Percentiles rank a stretch among this genome's conserved stretches.
Evolutionary conservation across 1,139 yeast genomes (phyloP).

Genomic region (Kluyveromyces sp.): DNA sequence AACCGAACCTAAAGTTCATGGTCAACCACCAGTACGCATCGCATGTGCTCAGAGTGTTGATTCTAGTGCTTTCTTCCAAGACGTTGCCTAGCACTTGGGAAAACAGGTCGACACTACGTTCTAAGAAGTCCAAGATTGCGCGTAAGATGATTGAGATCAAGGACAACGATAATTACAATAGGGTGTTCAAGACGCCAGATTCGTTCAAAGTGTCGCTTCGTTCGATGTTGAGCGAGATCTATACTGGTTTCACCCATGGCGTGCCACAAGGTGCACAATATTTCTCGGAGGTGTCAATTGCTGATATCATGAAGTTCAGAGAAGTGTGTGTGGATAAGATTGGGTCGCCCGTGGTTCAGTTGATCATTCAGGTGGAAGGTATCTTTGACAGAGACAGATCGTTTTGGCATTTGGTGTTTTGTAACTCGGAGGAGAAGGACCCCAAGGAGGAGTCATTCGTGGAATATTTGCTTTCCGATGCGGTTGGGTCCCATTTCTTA

Average conservation of each 20-base stretch:
- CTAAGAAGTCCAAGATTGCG: conserved; percentile 82
- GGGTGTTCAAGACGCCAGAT: conserved; percentile 63
- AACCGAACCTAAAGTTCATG: conserved; percentile 52
- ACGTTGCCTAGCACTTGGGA: conserved; percentile 70
- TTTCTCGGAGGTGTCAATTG: conserved; percentile 23
- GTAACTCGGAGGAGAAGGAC: conserved; percentile 41
- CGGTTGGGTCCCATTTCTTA: conserved; percentile 87
- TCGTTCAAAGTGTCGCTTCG: conserved; percentile 59
- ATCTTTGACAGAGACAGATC: conserved; percentile 62
- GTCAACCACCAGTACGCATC: conserved; percentile 76
- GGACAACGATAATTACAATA: conserved; percentile 62
- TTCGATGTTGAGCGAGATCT: conserved; percentile 35
- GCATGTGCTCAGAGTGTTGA: conserved; percentile 68
- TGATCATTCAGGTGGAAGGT: conserved; percentile 77
- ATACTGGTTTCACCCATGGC: conserved; percentile 34
- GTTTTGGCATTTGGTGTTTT: conserved; percentile 50
- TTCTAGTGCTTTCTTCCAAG: conserved; percentile 69
- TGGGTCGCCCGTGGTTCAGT: conserved; percentile 83
- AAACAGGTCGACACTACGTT: conserved; percentile 69
- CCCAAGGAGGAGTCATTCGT: conserved; percentile 71
- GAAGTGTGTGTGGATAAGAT: conserved; percentile 70
- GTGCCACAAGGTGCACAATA: conserved; percentile 14
- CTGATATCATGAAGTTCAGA: conserved; percentile 42
- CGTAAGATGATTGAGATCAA: conserved; percentile 87
- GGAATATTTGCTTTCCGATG: conserved; percentile 74